Evolutionary conservation across 768 basidiomycete genomes (phyloP), one percentile per base, ranked within the genome.

Genomic region (Lactifluus piperatus): DNA sequence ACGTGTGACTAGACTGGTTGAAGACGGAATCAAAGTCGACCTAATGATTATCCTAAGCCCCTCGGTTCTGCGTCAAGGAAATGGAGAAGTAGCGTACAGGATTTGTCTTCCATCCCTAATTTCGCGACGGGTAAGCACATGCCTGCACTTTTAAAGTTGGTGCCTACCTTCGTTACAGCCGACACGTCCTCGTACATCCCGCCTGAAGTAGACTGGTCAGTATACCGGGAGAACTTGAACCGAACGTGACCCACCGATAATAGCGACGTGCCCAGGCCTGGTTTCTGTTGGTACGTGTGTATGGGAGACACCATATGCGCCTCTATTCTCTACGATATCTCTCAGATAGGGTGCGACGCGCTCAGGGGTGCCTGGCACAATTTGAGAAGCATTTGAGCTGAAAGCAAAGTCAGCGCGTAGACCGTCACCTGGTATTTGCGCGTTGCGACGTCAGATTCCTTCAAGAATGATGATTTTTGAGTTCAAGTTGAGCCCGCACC

Each of bases 181-280:
- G 86, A 88, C 4, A 91, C 90, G 63, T 93, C 89, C 70, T 93
- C 91, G 67, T 92, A 91, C 90, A 93, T 92, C 3, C 91, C 91
- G 32, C 82, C 82, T 85, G 54, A 7, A 44, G 5, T 11, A 0
- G 10, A 36, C 7, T 18, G 13, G 11, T 50, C 1, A 14, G 50
- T 37, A 41, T 10, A 20, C n/a, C 10, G 13, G 13, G 22, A 14
- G 24, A 41, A 45, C n/a, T n/a, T 30, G 48, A n/a, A 13, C 24
- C 9, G 18, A 63, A 26, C 34, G 64, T 48, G 20, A 60, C 65
- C 16, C 62, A 82, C 86, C 91, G 61, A 93, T 91, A 54, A 94
- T 80, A 22, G 91, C 91, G 26, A 94, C 90, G 69, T 93, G 91
- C 9, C 91, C 91, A 1, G 91, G 91, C 24, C 91, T 74, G 69